Percentiles rank a stretch among this genome's conserved stretches.
These are phyloP conservation scores for Podospora fimiseda DNA, from an alignment of 495 filamentous ascomycete genomes.

Conservation along the genomic window DNA sequence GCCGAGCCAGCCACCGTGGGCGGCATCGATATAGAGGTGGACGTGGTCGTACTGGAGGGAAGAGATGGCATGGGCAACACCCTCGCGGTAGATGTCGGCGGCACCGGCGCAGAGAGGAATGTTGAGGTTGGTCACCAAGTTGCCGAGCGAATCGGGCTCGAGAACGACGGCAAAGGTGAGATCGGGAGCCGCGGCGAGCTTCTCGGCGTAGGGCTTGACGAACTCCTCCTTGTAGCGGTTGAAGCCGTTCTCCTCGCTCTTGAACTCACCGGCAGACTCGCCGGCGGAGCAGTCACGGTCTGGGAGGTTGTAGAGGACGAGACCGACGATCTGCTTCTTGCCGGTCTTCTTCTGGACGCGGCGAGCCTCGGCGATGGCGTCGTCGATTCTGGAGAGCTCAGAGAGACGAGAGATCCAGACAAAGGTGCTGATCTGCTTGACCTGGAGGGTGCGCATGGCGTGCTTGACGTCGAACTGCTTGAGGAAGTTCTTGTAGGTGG, in stretches of 20 bases:
- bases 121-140: slow-evolving; percentile 54
- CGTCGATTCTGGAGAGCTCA: slow-evolving; percentile 35
- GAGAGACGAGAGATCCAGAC: slow-evolving; percentile 40
- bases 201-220: slow-evolving; percentile 43
- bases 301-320: slow-evolving; percentile 62
- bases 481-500: slow-evolving; percentile 40
- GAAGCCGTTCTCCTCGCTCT: slow-evolving; percentile 42
- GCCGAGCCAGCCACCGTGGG: slow-evolving; percentile 64
- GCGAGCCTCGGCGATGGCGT: slow-evolving; percentile 44
- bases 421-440: slow-evolving; percentile 50
- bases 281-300: slow-evolving; percentile 59
- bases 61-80: slow-evolving; percentile 52
- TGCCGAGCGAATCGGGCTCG: slow-evolving; percentile 60
- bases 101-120: slow-evolving; percentile 50
- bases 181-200: slow-evolving; percentile 21
- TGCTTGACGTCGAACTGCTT: slow-evolving; percentile 32
- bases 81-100: slow-evolving; percentile 41
- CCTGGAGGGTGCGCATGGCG: slow-evolving; percentile 26
- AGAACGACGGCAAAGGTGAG: slow-evolving; percentile 36
- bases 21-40: slow-evolving; percentile 59
- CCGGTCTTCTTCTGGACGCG: slow-evolving; percentile 35
- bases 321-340: slow-evolving; percentile 39
- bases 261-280: slow-evolving; percentile 55
- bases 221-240: slow-evolving; percentile 54
- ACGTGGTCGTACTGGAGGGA: slow-evolving; percentile 53